These are phyloP conservation scores for Stagonosporopsis vannaccii DNA, from an alignment of 2,329 filamentous ascomycete species.

Conservation along the genomic window DNA sequence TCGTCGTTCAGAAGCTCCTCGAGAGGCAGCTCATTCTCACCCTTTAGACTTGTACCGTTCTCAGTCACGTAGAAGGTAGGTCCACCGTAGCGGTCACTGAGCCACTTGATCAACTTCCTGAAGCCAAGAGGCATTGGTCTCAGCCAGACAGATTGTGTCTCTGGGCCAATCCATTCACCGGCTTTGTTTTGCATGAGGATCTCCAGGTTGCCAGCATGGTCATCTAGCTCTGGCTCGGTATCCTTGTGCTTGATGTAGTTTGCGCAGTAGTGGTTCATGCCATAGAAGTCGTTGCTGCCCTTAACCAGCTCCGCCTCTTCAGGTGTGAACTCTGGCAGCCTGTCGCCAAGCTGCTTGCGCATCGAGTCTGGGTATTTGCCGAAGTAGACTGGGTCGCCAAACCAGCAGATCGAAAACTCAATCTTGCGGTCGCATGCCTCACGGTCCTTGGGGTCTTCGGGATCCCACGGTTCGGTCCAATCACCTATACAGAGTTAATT, in stretches of 20 bases:
- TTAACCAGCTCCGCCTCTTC: slow-evolving; percentile 77
- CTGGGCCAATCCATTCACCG: slow-evolving; percentile 77
- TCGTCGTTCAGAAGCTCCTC: slow-evolving; percentile 80
- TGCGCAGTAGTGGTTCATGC: slow-evolving; percentile 93
- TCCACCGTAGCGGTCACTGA: slow-evolving; percentile 73
- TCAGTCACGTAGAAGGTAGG: slow-evolving; percentile 88
- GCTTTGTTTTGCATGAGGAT: slow-evolving; percentile 73
- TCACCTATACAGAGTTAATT: slow-evolving; percentile 62
- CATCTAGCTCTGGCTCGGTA: slow-evolving; percentile 66
- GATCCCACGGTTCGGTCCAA: slow-evolving; percentile 82
- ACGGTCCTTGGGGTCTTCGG: slow-evolving; percentile 75
- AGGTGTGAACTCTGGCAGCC: slow-evolving; percentile 75
- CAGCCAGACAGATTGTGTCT: slow-evolving; percentile 85
- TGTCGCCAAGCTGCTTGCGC: slow-evolving; percentile 78
- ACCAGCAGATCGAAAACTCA: slow-evolving; percentile 88
- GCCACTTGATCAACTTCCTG: slow-evolving; percentile 66
- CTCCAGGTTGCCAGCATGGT: slow-evolving; percentile 80
- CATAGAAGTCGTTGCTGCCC: slow-evolving; percentile 92
- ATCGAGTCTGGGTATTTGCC: slow-evolving; percentile 86
- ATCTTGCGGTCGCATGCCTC: slow-evolving; percentile 81
- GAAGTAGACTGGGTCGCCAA: slow-evolving; percentile 85
- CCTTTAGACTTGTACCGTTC: slow-evolving; percentile 84
- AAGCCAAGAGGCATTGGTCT: slow-evolving; percentile 78
- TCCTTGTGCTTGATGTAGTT: slow-evolving; percentile 82
- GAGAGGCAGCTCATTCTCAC: slow-evolving; percentile 76